Evolutionary conservation across 2,329 filamentous ascomycete species (phyloP).

Genomic region (Ophiocordyceps camponoti-leonardi): DNA sequence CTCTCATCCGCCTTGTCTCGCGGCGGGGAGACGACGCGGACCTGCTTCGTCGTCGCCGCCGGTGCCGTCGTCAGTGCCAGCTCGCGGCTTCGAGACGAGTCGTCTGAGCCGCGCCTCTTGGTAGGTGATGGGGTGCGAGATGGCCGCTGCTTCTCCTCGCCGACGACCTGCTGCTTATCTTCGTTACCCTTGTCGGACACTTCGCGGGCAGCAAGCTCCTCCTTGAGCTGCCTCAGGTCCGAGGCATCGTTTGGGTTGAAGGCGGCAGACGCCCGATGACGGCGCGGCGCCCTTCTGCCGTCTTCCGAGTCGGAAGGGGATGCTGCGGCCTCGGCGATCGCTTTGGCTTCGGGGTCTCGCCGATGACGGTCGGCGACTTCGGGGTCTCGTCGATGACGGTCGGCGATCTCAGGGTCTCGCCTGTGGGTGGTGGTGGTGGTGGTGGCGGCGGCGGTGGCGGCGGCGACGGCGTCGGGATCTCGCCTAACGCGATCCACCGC

Average conservation of each 20-base stretch:
- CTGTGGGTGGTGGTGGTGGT: not conserved
- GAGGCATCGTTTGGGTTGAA: conserved; percentile 37
- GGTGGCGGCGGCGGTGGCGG: no score
- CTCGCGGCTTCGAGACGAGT: conserved; percentile 23
- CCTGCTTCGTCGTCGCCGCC: conserved; percentile 24
- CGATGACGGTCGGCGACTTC: conserved; percentile 14
- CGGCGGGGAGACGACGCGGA: conserved; percentile 61
- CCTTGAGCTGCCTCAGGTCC: conserved; percentile 30
- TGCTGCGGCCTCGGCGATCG: conserved; percentile 15
- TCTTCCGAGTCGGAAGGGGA: conserved; percentile 24
- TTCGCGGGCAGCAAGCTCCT: conserved; percentile 27
- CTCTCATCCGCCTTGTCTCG: conserved; percentile 46
- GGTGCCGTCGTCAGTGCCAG: conserved; percentile 9
- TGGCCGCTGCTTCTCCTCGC: conserved; percentile 1
- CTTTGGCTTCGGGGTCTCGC: conserved; percentile 20
- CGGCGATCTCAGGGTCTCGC: not conserved
- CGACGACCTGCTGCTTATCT: not conserved
- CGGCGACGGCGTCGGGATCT: not conserved
- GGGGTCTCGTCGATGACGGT: not conserved
- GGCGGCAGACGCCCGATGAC: conserved; percentile 17
- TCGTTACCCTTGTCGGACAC: conserved; percentile 8
- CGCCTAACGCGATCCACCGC: not conserved
- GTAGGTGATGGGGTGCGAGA: conserved; percentile 6
- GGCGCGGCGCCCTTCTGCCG: conserved; percentile 19
- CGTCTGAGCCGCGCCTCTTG: conserved; percentile 4